Percentiles rank a stretch among this genome's conserved stretches.
Evolutionary conservation across 495 filamentous ascomycete genomes (phyloP).

Genomic region (Letharia columbiana): DNA sequence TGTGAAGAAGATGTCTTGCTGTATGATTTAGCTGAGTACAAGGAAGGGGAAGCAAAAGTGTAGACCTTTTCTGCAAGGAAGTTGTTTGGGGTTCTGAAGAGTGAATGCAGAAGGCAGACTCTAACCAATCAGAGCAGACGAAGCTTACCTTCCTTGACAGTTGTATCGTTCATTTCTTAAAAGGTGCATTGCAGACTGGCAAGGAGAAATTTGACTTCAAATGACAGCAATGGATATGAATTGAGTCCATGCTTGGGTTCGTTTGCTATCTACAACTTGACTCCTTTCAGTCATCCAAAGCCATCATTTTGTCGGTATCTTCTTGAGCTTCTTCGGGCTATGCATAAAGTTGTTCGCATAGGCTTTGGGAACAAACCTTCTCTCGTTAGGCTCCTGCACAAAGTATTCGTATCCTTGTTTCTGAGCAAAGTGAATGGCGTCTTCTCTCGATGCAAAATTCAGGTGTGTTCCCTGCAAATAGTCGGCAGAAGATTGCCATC

Average conservation of each 20-base stretch:
- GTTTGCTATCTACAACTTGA: neutral
- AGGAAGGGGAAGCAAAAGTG: neutral
- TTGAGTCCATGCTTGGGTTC: neutral
- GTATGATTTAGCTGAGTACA: neutral
- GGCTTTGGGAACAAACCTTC: conserved; percentile 78
- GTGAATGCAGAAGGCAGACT: neutral
- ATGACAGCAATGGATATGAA: neutral
- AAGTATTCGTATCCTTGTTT: conserved; percentile 99
- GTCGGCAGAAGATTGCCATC: conserved; percentile 95
- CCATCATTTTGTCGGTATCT: conserved; percentile 77
- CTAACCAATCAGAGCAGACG: neutral
- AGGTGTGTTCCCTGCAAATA: conserved; percentile 84
- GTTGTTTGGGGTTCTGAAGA: neutral
- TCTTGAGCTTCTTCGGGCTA: conserved; percentile 76
- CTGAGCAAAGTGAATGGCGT: conserved; percentile 88
- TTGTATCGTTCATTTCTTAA: neutral
- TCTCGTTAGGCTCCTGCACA: conserved; percentile 89
- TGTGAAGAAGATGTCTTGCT: neutral
- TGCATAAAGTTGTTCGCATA: conserved; percentile 96
- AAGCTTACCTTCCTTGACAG: neutral
- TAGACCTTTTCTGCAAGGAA: neutral
- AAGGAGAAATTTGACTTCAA: neutral
- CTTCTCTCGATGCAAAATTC: conserved; percentile 88
- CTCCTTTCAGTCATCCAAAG: neutral
- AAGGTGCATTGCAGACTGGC: neutral